phyloP scores from a whole-genome alignment of 257 asterid genomes.

The Solanum neorickii region DNA sequence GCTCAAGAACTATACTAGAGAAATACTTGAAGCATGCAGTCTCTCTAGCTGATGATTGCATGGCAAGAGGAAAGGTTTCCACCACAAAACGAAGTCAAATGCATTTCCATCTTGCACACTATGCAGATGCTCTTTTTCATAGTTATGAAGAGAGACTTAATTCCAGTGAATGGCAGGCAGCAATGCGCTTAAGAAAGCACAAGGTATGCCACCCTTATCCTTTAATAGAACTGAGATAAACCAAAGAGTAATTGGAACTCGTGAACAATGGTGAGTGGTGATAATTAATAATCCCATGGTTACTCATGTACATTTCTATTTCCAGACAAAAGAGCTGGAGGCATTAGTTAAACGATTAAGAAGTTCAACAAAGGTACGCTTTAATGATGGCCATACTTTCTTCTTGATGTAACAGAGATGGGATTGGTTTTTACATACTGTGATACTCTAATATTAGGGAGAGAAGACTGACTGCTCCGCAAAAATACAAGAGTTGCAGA shows the following conservation, averaged over 20 bases:
- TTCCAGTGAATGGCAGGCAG: conserved; percentile 96
- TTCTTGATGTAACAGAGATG: neutral
- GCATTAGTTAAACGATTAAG: conserved; percentile 67
- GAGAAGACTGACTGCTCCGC: conserved; percentile 64
- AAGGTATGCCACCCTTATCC: conserved; percentile 38
- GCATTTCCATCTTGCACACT: conserved; percentile 98
- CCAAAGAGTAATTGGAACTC: conserved; percentile 6
- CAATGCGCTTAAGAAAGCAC: conserved; percentile 67
- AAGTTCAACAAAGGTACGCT: conserved; percentile 65
- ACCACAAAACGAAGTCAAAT: conserved; percentile 67
- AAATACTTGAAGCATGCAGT: conserved; percentile 93
- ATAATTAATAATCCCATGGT: conserved; percentile 1
- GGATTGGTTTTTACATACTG: neutral
- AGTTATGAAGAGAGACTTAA: conserved; percentile 86
- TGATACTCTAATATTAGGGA: conserved; percentile 33
- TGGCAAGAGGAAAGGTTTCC: conserved; percentile 39
- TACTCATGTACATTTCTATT: neutral
- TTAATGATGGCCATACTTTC: neutral
- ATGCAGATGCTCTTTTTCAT: conserved; percentile 94
- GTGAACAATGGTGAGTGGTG: conserved; percentile 1
- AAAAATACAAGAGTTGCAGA: conserved; percentile 80
- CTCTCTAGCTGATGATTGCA: conserved; percentile 58
- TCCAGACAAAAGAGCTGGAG: conserved; percentile 85
- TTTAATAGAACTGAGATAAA: neutral
- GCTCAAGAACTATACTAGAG: conserved; percentile 90